Conservation (phyloP, 768 basidiomycete genomes). For the Russula emetica region DNA sequence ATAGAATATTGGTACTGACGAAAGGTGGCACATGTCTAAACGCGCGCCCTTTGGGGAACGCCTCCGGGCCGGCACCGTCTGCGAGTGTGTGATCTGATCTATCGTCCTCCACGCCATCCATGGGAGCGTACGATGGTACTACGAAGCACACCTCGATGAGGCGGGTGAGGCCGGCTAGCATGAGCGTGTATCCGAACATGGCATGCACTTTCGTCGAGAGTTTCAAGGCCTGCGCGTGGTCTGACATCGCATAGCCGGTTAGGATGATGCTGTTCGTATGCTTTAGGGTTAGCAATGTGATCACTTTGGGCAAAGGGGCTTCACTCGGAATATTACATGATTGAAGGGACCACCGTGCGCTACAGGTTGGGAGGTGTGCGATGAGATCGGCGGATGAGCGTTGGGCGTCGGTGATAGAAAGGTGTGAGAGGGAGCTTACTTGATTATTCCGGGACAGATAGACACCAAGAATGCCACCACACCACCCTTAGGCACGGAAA, state of each 20-base stretch:
- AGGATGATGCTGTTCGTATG: constrained; percentile 59
- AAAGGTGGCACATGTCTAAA: constrained; percentile 89
- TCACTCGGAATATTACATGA: constrained; percentile 54
- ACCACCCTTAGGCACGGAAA: constrained; percentile 63
- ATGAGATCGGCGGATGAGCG: constrained; percentile 8
- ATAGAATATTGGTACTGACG: constrained; percentile 48
- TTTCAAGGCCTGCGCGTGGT: constrained; percentile 80
- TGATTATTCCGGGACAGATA: constrained; percentile 75
- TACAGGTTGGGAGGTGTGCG: constrained; percentile 30
- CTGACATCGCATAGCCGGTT: constrained; percentile 93
- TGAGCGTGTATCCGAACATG: constrained; percentile 80
- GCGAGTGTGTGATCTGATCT: constrained; percentile 66
- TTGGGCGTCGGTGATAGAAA: constrained; percentile 2
- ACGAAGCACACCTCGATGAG: constrained; percentile 86
- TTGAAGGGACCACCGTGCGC: constrained; percentile 74
- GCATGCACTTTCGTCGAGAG: constrained; percentile 83
- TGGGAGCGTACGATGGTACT: constrained; percentile 37
- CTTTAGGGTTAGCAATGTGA: not conserved
- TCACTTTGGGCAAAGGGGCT: constrained; percentile 9
- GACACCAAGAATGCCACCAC: constrained; percentile 86
- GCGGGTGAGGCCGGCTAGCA: constrained; percentile 75
- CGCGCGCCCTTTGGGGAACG: constrained; percentile 40
- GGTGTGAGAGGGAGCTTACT: constrained; percentile 37
- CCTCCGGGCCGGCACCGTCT: constrained; percentile 36
- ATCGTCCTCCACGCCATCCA: constrained; percentile 44